Conservation (phyloP, 2,329 filamentous ascomycete species). For the Cordyceps cateniannulata region DNA sequence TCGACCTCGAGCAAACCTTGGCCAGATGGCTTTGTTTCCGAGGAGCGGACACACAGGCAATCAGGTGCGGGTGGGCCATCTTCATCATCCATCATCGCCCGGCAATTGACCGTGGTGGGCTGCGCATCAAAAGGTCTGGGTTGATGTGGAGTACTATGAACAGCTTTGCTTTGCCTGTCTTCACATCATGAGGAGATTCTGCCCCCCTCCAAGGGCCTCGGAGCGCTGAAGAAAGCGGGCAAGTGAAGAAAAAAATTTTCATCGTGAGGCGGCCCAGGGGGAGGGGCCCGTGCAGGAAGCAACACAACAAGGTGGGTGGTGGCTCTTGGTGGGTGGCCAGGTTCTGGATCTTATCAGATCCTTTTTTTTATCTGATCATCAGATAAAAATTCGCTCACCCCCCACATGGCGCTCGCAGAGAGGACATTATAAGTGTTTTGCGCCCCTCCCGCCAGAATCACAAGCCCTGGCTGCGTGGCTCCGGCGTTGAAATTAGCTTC, state of each 20-base stretch:
- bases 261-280: background rate
- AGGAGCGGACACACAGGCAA: background rate
- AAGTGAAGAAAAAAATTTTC: slow-evolving; percentile 2
- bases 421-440: slow-evolving; percentile 7
- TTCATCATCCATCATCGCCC: background rate
- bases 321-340: background rate
- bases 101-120: slow-evolving; percentile 6
- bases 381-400: slow-evolving; percentile 40
- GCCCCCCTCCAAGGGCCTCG: background rate
- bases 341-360: slow-evolving; percentile 34
- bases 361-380: slow-evolving; percentile 47
- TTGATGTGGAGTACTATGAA: slow-evolving; percentile 7
- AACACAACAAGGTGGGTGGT: background rate
- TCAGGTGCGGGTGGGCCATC: slow-evolving; percentile 7
- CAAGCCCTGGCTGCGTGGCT: background rate
- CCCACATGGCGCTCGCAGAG: slow-evolving; percentile 20
- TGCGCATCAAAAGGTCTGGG: background rate
- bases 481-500: background rate
- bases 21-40: background rate
- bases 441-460: slow-evolving; percentile 1
- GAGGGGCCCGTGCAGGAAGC: background rate
- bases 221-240: background rate
- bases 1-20: background rate
- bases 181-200: background rate
- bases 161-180: background rate